Base-by-base conservation (phyloP, 495 filamentous ascomycete genomes). In the Podospora conica region DNA sequence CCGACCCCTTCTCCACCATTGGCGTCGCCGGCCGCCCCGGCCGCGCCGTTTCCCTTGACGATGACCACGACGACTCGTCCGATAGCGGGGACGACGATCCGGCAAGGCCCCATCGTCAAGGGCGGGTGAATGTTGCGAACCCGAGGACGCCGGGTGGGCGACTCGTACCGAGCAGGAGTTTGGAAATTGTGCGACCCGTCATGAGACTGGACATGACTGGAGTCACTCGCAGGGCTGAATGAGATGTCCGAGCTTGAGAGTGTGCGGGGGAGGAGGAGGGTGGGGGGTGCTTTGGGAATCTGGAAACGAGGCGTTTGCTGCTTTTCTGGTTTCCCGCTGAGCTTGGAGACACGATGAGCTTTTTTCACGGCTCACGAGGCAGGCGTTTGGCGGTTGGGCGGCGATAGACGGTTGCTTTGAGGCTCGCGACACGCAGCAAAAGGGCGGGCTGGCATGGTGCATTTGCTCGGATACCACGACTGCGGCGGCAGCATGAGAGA, bases 101-200 rank as follows among this genome's bases (percentile, higher is more conserved):
- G 1, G 75, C 76, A 20, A 62, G 81, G 60, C 71, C 80, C 27
- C 78, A 82, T 29, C 75, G 80, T 9, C 67, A 74, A 9, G 81
- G 82, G 3, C 68, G 83, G 1, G 84, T 86, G 28, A 85, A 84
- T 57, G 79, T 86, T 4, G 79, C 78, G 1, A 83, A 86, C 68
- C 84, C 84, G 11, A 75, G 83, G 54, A 86, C 83, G 7, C 83
- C 83, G 0, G 81, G 83, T 10, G 82, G 83, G 1, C 69, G 79
- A 33, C 55, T 77, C 24, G 73, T 82, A 24, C 76, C 79, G 11
- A 83, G 81, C 60, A 69, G 81, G 69, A 83, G 81, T 64, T 55
- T 83, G 57, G 81, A 83, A 58, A 77, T 82, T 56, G 77, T 78
- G 58, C 69, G 81, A 22, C 80, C 80, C 12, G 69, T 74, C 0